Evolutionary conservation across 306 rosid species (phyloP).

Genomic region (Trifolium dubium): DNA sequence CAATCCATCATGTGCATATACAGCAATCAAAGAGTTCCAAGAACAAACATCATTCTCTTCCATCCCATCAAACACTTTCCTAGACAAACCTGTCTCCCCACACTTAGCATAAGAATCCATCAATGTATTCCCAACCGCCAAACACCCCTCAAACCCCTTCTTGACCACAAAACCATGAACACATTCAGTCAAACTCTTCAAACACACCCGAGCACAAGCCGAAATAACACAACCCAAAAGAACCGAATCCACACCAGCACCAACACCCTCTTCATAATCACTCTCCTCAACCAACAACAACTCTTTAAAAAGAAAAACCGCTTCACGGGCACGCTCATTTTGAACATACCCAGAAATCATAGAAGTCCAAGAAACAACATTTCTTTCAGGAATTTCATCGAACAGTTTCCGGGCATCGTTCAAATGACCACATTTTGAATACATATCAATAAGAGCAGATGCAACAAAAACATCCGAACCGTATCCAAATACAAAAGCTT

Average conservation of each 20-base stretch:
- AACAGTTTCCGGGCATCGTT: constrained; percentile 65
- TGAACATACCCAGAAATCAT: constrained; percentile 70
- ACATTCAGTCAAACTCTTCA: constrained; percentile 60
- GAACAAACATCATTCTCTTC: constrained; percentile 71
- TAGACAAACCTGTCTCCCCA: constrained; percentile 58
- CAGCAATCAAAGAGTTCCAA: constrained; percentile 87
- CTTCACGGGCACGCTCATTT: constrained; percentile 50
- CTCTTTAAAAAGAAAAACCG: constrained; percentile 66
- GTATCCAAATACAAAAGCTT: constrained; percentile 71
- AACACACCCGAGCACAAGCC: constrained; percentile 68
- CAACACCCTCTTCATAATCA: constrained; percentile 42
- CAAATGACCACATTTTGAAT: constrained; percentile 65
- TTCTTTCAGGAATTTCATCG: constrained; percentile 69
- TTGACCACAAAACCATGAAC: constrained; percentile 70
- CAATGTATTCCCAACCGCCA: constrained; percentile 76
- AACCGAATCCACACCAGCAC: constrained; percentile 57
- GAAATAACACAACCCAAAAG: constrained; percentile 70
- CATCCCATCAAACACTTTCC: constrained; percentile 79
- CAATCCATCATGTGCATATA: constrained; percentile 74
- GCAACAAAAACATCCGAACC: constrained; percentile 70
- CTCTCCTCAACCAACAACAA: constrained; percentile 56
- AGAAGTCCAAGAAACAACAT: constrained; percentile 86
- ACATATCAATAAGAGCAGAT: constrained; percentile 79
- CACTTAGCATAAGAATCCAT: constrained; percentile 91
- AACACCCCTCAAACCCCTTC: constrained; percentile 63